Conservation (phyloP, 176 grass and related monocot species). For the Oryza longistaminata region DNA sequence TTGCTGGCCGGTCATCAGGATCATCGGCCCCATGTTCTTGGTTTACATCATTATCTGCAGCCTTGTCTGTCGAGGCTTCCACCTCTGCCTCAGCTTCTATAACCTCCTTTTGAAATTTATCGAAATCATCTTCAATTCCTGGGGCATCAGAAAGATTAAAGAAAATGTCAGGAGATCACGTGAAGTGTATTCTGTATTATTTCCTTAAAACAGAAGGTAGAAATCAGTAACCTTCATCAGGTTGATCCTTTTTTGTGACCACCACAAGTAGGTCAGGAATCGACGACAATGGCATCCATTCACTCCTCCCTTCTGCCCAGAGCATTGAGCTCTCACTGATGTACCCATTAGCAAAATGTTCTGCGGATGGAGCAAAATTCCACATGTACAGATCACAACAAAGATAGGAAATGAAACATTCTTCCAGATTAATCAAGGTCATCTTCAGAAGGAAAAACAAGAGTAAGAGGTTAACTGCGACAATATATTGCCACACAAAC, state of each 20-base stretch:
- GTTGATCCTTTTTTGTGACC: constrained; percentile 36
- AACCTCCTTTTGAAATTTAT: constrained; percentile 86
- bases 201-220: neutral
- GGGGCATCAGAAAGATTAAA: constrained; percentile 23
- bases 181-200: constrained; percentile 6
- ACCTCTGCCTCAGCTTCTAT: constrained; percentile 53
- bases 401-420: neutral
- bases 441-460: neutral
- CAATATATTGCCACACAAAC: neutral
- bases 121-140: constrained; percentile 68
- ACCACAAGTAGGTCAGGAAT: constrained; percentile 59
- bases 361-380: constrained; percentile 42
- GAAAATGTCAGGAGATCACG: constrained; percentile 12
- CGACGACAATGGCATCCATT: constrained; percentile 66
- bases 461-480: neutral
- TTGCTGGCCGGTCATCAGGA: constrained; percentile 62
- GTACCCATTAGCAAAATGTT: constrained; percentile 73
- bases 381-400: neutral
- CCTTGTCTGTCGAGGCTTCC: constrained; percentile 46
- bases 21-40: constrained; percentile 19
- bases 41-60: constrained; percentile 12
- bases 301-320: constrained; percentile 81
- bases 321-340: constrained; percentile 65
- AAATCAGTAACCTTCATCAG: constrained; percentile 45
- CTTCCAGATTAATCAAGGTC: neutral